A percentile compares a stretch with the other conserved stretches of the same genome.
phyloP scores from a whole-genome alignment of 257 asterid genomes.

The Verbena officinalis region DNA sequence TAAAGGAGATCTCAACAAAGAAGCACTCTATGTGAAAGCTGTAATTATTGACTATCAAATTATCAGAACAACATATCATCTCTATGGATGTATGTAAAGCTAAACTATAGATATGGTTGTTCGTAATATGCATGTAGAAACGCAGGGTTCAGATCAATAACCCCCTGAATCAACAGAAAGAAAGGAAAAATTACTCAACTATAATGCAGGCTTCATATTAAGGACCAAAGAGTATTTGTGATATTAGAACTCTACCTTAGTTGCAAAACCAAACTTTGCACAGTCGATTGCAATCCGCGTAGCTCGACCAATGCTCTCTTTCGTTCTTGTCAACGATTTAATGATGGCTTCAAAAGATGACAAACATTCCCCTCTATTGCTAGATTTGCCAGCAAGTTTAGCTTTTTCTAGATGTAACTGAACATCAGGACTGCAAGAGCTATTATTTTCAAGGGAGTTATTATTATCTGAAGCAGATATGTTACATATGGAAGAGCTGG shows the following conservation, averaged over 20 bases:
- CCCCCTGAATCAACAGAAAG: neutral
- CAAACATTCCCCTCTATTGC: conserved; percentile 64
- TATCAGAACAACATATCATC: neutral
- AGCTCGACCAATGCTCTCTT: conserved; percentile 84
- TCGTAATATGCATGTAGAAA: conserved; percentile 24
- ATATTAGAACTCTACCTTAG: conserved; percentile 56
- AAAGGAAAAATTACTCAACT: neutral
- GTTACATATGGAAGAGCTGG: conserved; percentile 53
- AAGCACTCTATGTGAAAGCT: neutral
- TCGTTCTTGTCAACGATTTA: conserved; percentile 77
- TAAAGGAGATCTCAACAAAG: conserved; percentile 14
- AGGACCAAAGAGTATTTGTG: conserved; percentile 14
- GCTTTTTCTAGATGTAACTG: conserved; percentile 53
- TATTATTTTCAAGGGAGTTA: conserved; percentile 43
- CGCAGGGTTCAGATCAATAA: conserved; percentile 1
- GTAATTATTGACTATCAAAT: neutral
- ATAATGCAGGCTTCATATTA: conserved; percentile 3
- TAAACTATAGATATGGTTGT: conserved; percentile 13
- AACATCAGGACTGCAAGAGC: conserved; percentile 54
- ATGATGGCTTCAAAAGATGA: conserved; percentile 70
- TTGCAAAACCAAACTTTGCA: conserved; percentile 80
- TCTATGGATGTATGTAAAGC: neutral
- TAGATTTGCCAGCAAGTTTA: conserved; percentile 54
- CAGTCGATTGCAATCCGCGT: conserved; percentile 87
- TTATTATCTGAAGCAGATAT: conserved; percentile 47